Evolutionary conservation across 345 rosid species (phyloP).

Genomic region (Salix dunnii): DNA sequence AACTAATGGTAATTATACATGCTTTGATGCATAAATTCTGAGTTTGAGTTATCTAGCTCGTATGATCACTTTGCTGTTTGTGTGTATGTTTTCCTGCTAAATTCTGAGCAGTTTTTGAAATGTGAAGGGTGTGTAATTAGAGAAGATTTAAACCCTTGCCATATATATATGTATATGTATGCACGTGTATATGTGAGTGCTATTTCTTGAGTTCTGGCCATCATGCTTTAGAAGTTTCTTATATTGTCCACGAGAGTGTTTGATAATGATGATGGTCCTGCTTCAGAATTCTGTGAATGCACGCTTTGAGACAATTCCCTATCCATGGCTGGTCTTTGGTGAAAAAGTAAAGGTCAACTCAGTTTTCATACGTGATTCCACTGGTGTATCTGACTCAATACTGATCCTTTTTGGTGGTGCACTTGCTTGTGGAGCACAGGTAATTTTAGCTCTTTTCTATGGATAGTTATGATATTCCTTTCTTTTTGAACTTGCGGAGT

Average conservation of each 20-base stretch:
- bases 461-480: neutral
- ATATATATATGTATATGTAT: neutral
- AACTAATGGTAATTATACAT: neutral
- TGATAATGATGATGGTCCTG: conserved; percentile 17
- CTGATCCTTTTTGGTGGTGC: conserved; percentile 86
- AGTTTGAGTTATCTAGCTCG: neutral
- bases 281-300: conserved; percentile 95
- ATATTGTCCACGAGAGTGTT: neutral
- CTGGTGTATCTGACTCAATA: conserved; percentile 92
- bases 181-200: neutral
- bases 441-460: conserved; percentile 20
- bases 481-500: neutral
- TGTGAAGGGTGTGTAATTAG: neutral
- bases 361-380: conserved; percentile 91
- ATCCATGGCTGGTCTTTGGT: conserved; percentile 96
- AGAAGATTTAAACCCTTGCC: neutral
- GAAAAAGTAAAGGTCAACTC: conserved; percentile 93
- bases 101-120: neutral
- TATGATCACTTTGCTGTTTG: neutral
- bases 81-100: neutral
- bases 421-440: conserved; percentile 66
- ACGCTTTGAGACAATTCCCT: conserved; percentile 75
- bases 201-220: neutral
- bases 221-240: neutral
- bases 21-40: neutral